Evolutionary conservation across 1,284 basidiomycete species (phyloP), one percentile per base, ranked within the genome.

Genomic region (Ceratorhiza oryzae-sativae): DNA sequence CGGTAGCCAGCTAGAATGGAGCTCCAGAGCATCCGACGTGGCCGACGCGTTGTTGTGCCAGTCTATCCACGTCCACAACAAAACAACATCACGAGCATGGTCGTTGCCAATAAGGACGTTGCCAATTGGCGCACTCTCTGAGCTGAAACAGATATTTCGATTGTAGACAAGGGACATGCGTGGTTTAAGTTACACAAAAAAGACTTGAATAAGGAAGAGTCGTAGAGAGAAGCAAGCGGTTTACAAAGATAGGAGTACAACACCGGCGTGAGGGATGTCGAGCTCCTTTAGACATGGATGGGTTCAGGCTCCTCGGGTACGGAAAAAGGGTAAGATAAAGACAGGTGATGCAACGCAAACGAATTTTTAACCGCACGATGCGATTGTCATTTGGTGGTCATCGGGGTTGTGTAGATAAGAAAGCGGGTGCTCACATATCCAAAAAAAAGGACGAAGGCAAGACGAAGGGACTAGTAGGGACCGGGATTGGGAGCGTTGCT

Each of bases 101-200:
- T 49, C 41, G n/a, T 45, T 39, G 36, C 8, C 8, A 39, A 39
- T 39, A 39, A 39, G 8, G 6, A 13, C 13, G 63, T 67, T 67
- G 63, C 25, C 63, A 67, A 67, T 67, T 67, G 36, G 20, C 63
- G 23, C 25, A 46, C 23, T n/a, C 30, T n/a, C 41, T 3, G 48
- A 49, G 48, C 63, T 67, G 48, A 67, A 67, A 67, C 63, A 34
- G 49, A 41, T 27, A 39, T 39, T 58, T 58, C 56, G 63, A 48
- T 49, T 49, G 61, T 9, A 53, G 63, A 53, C 49, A 67, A 67
- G 34, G 25, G 30, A 39, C 15, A 55, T 41, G 32, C 25, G 48
- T 30, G 36, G 27, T 41, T 67, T 67, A 67, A 67, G 63, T 67
- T 67, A 67, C 63, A 67, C n/a, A 53, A 15, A 34, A n/a, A 48